These are phyloP conservation scores for Leishmania major DNA, from an alignment of 208 protist genomes.

Conservation along the genomic window DNA sequence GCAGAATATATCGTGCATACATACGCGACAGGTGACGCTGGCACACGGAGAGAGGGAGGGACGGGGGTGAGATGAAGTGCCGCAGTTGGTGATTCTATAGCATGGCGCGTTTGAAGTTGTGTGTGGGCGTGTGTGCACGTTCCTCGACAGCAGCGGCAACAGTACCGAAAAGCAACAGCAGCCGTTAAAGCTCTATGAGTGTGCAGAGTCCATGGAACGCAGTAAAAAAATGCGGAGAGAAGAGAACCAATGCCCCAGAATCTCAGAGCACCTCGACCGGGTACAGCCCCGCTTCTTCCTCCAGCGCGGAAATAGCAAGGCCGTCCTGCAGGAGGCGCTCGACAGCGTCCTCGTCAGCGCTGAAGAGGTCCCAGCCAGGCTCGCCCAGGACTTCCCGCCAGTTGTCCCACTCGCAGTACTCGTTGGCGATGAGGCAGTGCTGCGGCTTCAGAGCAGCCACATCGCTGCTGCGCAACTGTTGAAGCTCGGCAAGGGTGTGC, in stretches of 20 bases:
- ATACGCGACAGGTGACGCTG: background rate
- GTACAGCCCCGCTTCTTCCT: slow-evolving; percentile 8
- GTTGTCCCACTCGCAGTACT: slow-evolving; percentile 82
- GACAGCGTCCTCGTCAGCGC: slow-evolving; percentile 39
- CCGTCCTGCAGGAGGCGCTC: slow-evolving; percentile 43
- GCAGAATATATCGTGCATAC: background rate
- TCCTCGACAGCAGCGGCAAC: background rate
- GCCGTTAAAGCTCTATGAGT: background rate
- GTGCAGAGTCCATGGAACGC: background rate
- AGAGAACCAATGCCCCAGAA: background rate
- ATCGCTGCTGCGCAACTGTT: slow-evolving; percentile 28
- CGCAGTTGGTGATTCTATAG: background rate
- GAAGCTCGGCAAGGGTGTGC: slow-evolving; percentile 61
- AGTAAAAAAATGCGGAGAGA: background rate
- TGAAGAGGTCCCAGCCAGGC: slow-evolving; percentile 66
- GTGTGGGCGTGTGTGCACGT: background rate
- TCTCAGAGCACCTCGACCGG: slow-evolving; percentile 18
- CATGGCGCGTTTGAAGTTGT: background rate
- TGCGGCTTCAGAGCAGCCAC: slow-evolving; percentile 48
- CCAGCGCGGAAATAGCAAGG: slow-evolving; percentile 3
- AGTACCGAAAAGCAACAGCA: background rate
- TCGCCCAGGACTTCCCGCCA: slow-evolving; percentile 70
- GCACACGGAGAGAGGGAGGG: background rate
- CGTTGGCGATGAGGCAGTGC: slow-evolving; percentile 46
- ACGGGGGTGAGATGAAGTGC: background rate